Evolutionary conservation across 163 green algal species (phyloP).

Genomic region (Scenedesmus sp.): DNA sequence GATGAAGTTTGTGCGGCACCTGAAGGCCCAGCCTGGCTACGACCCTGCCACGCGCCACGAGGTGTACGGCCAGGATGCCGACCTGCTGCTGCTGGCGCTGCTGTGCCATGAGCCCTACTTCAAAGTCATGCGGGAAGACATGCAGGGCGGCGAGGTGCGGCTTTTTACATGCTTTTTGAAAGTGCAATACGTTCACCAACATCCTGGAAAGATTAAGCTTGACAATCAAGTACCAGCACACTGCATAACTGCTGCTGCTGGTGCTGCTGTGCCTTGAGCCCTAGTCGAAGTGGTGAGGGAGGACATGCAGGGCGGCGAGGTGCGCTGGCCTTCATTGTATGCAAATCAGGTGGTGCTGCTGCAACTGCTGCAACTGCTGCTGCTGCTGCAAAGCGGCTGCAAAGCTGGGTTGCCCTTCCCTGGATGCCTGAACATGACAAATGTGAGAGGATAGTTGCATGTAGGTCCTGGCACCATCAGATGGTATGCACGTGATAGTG

Average conservation of each 20-base stretch:
- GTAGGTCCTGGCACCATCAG: no score
- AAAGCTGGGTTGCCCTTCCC: background rate
- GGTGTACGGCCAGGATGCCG: slow-evolving; percentile 69
- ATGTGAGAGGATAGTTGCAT: background rate
- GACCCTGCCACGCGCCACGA: slow-evolving; percentile 63
- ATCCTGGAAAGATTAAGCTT: no score
- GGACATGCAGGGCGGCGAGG: background rate
- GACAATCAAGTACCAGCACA: slow-evolving; percentile 53
- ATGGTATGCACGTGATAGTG: background rate
- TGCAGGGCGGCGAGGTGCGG: slow-evolving; percentile 2
- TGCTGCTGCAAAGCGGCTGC: background rate
- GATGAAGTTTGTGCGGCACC: slow-evolving; percentile 62
- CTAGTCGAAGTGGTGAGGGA: slow-evolving; percentile 41
- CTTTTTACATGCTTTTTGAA: no score
- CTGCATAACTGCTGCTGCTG: slow-evolving; percentile 67
- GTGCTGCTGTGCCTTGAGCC: slow-evolving; percentile 60
- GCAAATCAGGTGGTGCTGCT: background rate
- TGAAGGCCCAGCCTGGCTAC: slow-evolving; percentile 57
- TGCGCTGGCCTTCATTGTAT: background rate
- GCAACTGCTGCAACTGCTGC: background rate
- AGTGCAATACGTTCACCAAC: no score
- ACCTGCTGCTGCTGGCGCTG: slow-evolving; percentile 66
- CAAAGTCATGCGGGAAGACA: slow-evolving; percentile 57
- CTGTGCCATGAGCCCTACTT: slow-evolving; percentile 63
- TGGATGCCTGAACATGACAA: background rate